Evolutionary conservation across 768 basidiomycete genomes (phyloP).

Genomic region (Pulveroboletus sp.): DNA sequence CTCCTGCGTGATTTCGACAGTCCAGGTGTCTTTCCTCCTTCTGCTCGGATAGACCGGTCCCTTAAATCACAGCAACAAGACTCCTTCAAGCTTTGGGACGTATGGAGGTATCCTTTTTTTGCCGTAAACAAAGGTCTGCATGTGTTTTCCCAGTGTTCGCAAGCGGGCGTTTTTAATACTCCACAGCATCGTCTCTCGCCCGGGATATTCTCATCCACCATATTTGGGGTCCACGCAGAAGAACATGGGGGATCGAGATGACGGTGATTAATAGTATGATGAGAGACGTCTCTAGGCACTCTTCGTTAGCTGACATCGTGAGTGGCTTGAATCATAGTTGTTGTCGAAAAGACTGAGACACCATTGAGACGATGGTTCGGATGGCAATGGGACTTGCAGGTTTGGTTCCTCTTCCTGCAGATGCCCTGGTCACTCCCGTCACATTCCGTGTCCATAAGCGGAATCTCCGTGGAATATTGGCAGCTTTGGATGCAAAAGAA

Average conservation of each 20-base stretch:
- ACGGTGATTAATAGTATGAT: conserved; percentile 82
- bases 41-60: conserved; percentile 64
- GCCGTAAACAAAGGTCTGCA: conserved; percentile 60
- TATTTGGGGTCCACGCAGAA: conserved; percentile 81
- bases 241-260: conserved; percentile 94
- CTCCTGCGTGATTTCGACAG: conserved; percentile 53
- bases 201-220: conserved; percentile 73
- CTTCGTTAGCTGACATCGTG: conserved; percentile 79
- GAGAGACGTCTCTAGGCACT: conserved; percentile 77
- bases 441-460: conserved; percentile 79
- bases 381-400: conserved; percentile 74
- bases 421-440: conserved; percentile 92
- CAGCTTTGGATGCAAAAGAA: conserved; percentile 69
- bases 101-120: conserved; percentile 67
- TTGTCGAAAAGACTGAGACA: neutral
- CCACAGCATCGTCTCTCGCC: conserved; percentile 37
- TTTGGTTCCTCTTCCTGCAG: conserved; percentile 81
- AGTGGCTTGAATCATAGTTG: conserved; percentile 20
- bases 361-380: conserved; percentile 44
- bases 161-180: neutral
- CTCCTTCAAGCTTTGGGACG: conserved; percentile 61
- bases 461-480: conserved; percentile 73
- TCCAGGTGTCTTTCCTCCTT: conserved; percentile 67
- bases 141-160: neutral
- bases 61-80: conserved; percentile 53